Evolutionary conservation across 1,284 basidiomycete species (phyloP), one percentile per base, ranked within the genome.

Genomic region (Boletus sp.): DNA sequence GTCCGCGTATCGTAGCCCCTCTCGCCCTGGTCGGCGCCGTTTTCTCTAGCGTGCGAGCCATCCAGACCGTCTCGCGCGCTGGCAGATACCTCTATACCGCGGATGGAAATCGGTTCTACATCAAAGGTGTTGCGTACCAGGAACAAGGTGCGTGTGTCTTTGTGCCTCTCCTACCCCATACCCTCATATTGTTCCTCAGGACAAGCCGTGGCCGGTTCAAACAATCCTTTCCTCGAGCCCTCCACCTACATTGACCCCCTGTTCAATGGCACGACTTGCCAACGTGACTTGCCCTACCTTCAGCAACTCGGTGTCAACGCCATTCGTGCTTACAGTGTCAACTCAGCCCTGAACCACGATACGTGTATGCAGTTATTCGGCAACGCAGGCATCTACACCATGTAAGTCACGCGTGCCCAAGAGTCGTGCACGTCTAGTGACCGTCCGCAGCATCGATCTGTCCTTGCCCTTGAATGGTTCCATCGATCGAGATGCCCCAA

Each of bases 71-170:
- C 67, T 78, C 84, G 58, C 83, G 90, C 35, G 69, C 77, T 30
- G 92, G 91, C 43, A 86, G 88, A 71, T 96, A 94, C 74, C 86
- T 97, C 37, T 96, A 93, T 77, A 80, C 79, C 33, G 82, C 82
- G 13, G 82, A 86, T 55, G 92, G 91, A 3, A 84, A 74, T 51
- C 81, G 95, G 52, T 97, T 96, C 79, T 95, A 89, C 76, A 91
- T 97, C 79, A 95, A 94, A 79, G 94, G 95, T 60, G 79, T 96
- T 60, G 93, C 93, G 28, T 97, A 97, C 77, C 94, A 97, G 75
- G 85, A 88, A 62, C 91, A 94, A 74, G 94, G 94, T 81, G 67
- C 70, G 78, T 61, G 49, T 47, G 17, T 9, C 47, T 48, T 9
- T 28, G 17, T 25, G 4, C 28, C 23, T 55, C 28, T 35, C 28